Conservation (phyloP, 768 basidiomycete genomes). For the Lentinula edodes region DNA sequence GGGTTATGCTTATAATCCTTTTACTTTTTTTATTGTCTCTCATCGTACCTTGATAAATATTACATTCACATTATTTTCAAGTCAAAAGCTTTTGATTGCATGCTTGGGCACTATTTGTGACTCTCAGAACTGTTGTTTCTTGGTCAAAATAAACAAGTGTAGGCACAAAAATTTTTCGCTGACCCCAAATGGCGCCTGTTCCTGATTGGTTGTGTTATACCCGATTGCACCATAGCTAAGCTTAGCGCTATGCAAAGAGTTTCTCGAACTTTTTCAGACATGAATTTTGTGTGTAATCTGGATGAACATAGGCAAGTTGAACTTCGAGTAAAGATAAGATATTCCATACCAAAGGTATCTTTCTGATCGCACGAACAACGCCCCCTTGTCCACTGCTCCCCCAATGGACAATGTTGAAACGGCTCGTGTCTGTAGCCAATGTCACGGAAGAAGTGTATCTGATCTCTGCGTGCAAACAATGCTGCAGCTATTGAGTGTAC, state of each 20-base stretch:
- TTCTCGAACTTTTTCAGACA: conserved; percentile 33
- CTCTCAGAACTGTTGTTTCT: too few species aligned
- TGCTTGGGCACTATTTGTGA: too few species aligned
- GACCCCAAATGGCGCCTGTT: too few species aligned
- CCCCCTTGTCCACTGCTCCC: conserved; percentile 48
- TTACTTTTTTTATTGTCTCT: too few species aligned
- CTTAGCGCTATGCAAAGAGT: conserved; percentile 21
- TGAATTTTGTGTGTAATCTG: conserved; percentile 37
- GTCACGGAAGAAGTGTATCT: conserved; percentile 78
- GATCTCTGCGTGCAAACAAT: conserved; percentile 66
- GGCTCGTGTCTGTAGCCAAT: conserved; percentile 82
- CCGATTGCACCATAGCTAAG: too few species aligned
- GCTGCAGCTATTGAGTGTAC: conserved; percentile 56
- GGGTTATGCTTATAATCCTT: too few species aligned
- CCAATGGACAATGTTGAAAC: conserved; percentile 72
- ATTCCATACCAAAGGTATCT: conserved; percentile 58
- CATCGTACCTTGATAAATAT: too few species aligned
- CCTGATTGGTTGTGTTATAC: too few species aligned
- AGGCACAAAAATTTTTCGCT: too few species aligned
- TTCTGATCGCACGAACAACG: conserved; percentile 70
- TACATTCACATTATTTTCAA: too few species aligned
- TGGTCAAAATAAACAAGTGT: too few species aligned
- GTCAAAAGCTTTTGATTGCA: too few species aligned
- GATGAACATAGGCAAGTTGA: not conserved
- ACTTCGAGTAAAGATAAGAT: conserved; percentile 2